phyloP scores from a whole-genome alignment of 139 green algal genomes.

The Auxenochlorella pyrenoidosa region DNA sequence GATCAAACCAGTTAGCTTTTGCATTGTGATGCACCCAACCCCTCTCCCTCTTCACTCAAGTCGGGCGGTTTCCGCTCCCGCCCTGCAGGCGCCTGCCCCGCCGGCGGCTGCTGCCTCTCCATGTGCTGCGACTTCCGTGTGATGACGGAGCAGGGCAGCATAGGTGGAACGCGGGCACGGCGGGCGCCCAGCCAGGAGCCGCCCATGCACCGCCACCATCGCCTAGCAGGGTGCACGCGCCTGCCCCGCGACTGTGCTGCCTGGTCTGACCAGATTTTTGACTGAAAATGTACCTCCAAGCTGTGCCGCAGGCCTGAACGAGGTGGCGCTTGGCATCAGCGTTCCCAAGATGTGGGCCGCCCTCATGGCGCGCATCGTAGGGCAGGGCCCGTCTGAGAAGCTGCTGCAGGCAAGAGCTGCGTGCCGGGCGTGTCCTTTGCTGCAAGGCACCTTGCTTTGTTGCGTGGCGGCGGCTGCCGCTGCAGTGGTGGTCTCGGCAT shows the following conservation, averaged over 20 bases:
- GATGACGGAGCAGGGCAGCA: constrained; percentile 72
- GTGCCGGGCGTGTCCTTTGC: no score
- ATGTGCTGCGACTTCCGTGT: constrained; percentile 91
- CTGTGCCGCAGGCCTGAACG: constrained; percentile 72
- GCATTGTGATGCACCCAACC: no score
- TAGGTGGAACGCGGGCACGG: constrained; percentile 42
- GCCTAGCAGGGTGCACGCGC: not conserved
- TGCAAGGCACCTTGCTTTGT: no score
- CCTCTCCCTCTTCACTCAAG: no score
- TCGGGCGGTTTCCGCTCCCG: no score
- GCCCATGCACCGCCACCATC: no score
- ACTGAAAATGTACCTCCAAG: no score
- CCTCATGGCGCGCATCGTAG: constrained; percentile 69
- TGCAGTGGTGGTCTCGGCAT: no score
- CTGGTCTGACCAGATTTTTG: not conserved
- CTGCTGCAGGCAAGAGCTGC: constrained; percentile 56
- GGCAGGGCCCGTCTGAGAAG: constrained; percentile 58
- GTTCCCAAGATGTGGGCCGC: constrained; percentile 88
- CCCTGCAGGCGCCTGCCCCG: constrained; percentile 77
- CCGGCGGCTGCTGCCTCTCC: constrained; percentile 88
- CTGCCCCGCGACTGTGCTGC: no score
- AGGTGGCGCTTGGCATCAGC: constrained; percentile 85
- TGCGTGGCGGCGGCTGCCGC: no score
- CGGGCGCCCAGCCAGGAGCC: not conserved
- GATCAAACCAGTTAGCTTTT: no score